Evolutionary conservation across 495 filamentous ascomycete genomes (phyloP).

Genomic region (Sabuloglossum arenarium): DNA sequence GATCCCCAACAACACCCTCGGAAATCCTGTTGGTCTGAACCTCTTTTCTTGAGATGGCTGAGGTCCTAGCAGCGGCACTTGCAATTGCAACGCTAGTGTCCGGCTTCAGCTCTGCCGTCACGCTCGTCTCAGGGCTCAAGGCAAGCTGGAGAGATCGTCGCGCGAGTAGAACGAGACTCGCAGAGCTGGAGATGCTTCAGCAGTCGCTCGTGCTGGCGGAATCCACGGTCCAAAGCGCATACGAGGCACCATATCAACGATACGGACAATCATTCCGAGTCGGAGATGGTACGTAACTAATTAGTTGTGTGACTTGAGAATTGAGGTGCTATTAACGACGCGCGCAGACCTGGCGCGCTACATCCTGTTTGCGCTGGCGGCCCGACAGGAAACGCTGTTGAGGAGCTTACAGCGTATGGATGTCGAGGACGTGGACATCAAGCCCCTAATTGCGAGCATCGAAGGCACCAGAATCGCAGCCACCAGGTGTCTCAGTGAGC

Average conservation of each 20-base stretch:
- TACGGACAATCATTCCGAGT: neutral
- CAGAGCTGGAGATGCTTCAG: slow-evolving; percentile 2
- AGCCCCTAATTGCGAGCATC: slow-evolving; percentile 1
- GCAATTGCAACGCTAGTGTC: slow-evolving; percentile 3
- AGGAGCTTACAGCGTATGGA: neutral
- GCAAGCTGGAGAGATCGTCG: neutral
- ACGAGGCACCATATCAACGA: slow-evolving; percentile 1
- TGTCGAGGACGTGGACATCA: neutral
- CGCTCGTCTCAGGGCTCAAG: neutral
- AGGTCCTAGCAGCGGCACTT: neutral
- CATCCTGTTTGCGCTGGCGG: slow-evolving; percentile 2
- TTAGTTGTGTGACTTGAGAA: too few species aligned
- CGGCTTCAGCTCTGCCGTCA: neutral
- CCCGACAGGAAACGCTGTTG: neutral
- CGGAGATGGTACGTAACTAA: slow-evolving; percentile 1
- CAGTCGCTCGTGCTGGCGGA: neutral
- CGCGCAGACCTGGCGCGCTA: slow-evolving; percentile 1
- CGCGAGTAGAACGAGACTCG: neutral
- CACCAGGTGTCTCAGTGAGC: neutral
- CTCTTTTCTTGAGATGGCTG: neutral
- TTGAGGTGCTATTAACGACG: neutral
- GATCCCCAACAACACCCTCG: too few species aligned
- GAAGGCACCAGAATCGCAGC: neutral
- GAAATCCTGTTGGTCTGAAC: too few species aligned
- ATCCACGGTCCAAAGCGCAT: neutral